Conservation (phyloP, 2,329 filamentous ascomycete species). For the Trichoderma harzianum region DNA sequence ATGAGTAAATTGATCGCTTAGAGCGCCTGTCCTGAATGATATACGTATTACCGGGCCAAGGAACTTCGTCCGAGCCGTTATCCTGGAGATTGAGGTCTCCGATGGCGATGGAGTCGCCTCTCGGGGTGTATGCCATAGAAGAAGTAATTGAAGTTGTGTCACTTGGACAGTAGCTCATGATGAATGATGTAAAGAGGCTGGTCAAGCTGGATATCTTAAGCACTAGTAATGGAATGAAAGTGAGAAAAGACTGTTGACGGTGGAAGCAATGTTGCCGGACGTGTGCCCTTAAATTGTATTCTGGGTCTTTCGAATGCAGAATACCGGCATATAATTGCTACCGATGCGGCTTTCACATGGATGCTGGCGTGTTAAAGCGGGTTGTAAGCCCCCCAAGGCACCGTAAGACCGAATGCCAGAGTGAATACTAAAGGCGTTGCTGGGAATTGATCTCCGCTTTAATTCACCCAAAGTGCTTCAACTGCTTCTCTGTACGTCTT, state of each 20-base stretch:
- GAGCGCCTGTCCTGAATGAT: background rate
- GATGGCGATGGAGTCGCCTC: background rate
- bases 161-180: background rate
- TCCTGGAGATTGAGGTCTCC: background rate
- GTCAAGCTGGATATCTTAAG: too few relatives aligned
- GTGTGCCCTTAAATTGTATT: background rate
- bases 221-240: background rate
- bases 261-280: background rate
- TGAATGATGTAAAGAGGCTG: too few relatives aligned
- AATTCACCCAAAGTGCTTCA: background rate
- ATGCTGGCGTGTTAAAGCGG: background rate
- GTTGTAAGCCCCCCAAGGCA: background rate
- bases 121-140: background rate
- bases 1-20: background rate
- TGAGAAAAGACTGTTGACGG: background rate
- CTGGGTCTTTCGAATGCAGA: fast-evolving
- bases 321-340: fast-evolving
- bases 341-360: background rate
- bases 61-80: background rate
- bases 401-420: background rate
- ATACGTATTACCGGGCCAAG: background rate
- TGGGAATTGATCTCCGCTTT: background rate
- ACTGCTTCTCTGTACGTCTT: background rate
- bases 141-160: background rate
- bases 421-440: background rate